Conservation (phyloP, 1,284 basidiomycete species). For the Hymenochaete sp. region DNA sequence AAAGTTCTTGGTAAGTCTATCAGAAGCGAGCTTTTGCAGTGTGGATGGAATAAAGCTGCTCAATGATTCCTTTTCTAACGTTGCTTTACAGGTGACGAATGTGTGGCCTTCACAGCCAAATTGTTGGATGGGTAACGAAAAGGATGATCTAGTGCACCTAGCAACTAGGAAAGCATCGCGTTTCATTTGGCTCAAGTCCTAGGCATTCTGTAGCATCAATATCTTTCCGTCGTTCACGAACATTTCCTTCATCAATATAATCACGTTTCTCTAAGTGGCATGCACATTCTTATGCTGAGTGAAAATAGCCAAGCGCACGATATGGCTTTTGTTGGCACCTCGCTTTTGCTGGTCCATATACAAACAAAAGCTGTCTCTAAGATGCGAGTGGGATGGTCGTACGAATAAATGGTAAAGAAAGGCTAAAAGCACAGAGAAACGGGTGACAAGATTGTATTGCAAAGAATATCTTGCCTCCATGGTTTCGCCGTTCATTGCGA, state of each 20-base stretch:
- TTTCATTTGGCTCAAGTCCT: conserved; percentile 38
- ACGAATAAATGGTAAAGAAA: too few relatives aligned
- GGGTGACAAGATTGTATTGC: background rate
- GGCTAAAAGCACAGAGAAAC: too few relatives aligned
- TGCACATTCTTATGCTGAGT: too few relatives aligned
- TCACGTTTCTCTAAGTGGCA: too few relatives aligned
- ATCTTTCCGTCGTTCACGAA: too few relatives aligned
- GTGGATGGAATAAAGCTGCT: background rate
- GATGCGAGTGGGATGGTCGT: too few relatives aligned
- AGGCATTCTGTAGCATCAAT: background rate
- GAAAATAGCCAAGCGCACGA: too few relatives aligned
- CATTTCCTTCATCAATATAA: too few relatives aligned
- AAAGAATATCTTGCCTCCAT: too few relatives aligned
- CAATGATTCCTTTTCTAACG: conserved; percentile 1
- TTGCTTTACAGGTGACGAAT: conserved; percentile 45
- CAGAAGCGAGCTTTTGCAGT: background rate
- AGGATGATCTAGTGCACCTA: conserved; percentile 52
- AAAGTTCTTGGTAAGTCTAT: conserved; percentile 55
- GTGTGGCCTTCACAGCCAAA: conserved; percentile 49
- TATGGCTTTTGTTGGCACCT: too few relatives aligned
- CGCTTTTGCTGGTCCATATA: too few relatives aligned
- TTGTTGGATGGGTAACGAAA: conserved; percentile 54
- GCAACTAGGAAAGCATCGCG: conserved; percentile 52
- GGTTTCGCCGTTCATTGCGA: conserved; percentile 34
- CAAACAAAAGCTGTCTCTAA: too few relatives aligned